phyloP scores from a whole-genome alignment of 2,329 filamentous ascomycete genomes.

The Atkinsonella hypoxylon region DNA sequence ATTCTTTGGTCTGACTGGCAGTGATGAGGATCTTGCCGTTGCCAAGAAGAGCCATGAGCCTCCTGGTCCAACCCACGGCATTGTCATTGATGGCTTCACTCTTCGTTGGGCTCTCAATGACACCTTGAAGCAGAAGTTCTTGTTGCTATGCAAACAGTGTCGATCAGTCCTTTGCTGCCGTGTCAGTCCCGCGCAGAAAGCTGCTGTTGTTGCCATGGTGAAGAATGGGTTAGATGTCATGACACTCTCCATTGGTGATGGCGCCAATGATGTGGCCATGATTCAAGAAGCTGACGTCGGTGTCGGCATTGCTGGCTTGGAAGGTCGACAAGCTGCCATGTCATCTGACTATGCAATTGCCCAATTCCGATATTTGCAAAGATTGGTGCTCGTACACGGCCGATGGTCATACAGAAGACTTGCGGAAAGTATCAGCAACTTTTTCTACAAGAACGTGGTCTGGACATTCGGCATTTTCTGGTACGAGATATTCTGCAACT shows the following conservation, averaged over 20 bases:
- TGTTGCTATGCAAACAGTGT: constrained; percentile 93
- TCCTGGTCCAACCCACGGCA: constrained; percentile 75
- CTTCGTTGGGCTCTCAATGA: constrained; percentile 80
- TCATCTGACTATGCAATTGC: constrained; percentile 92
- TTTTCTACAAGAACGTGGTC: constrained; percentile 99
- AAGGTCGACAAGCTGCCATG: constrained; percentile 89
- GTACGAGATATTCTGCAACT: constrained; percentile 93
- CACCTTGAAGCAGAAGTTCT: constrained; percentile 75
- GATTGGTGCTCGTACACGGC: constrained; percentile 79
- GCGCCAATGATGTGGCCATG: constrained; percentile 95
- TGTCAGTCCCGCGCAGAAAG: constrained; percentile 94
- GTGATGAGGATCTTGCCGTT: constrained; percentile 68
- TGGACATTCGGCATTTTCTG: constrained; percentile 97
- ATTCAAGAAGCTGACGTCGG: constrained; percentile 96
- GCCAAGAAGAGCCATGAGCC: constrained; percentile 78
- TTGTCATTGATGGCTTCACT: constrained; percentile 91
- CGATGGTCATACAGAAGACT: constrained; percentile 93
- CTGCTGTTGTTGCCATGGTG: constrained; percentile 91
- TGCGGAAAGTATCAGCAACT: constrained; percentile 90
- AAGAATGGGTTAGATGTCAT: constrained; percentile 92
- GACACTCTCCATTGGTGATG: constrained; percentile 86
- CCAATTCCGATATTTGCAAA: constrained; percentile 79
- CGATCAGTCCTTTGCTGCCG: constrained; percentile 93
- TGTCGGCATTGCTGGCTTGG: constrained; percentile 86
- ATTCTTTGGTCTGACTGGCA: constrained; percentile 68